phyloP scores from a whole-genome alignment of 2,329 filamentous ascomycete species.

The Biscogniauxia sp. region DNA sequence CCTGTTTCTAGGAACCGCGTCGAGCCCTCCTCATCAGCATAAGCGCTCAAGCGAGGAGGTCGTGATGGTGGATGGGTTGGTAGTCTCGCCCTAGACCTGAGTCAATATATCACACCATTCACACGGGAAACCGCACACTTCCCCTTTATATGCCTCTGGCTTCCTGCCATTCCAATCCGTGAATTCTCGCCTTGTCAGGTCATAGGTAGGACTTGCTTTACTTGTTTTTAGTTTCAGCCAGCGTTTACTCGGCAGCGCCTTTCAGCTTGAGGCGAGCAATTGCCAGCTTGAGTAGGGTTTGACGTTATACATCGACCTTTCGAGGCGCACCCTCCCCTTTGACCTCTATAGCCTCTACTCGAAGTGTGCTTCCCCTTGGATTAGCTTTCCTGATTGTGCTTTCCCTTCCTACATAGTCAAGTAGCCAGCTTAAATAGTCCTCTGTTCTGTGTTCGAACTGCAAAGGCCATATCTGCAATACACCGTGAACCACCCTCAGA shows the following conservation, averaged over 20 bases:
- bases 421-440: background rate
- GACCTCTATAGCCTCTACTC: background rate
- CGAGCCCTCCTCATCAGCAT: background rate
- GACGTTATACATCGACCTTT: background rate
- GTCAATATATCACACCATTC: too few relatives aligned
- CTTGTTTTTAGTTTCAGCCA: background rate
- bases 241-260: background rate
- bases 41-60: background rate
- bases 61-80: background rate
- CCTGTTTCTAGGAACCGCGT: background rate
- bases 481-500: background rate
- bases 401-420: background rate
- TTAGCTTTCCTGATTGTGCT: background rate
- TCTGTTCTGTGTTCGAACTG: background rate
- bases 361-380: background rate
- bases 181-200: too few relatives aligned
- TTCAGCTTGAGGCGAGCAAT: too few relatives aligned
- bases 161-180: too few relatives aligned
- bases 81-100: too few relatives aligned
- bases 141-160: too few relatives aligned
- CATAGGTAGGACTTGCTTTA: background rate
- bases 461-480: background rate
- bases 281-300: background rate
- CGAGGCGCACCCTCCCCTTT: background rate
- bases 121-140: too few relatives aligned